A percentile compares a stretch with the other conserved stretches of the same genome.
These are phyloP conservation scores for Rehmannia glutinosa DNA, from an alignment of 257 asterid species.

Conservation along the genomic window DNA sequence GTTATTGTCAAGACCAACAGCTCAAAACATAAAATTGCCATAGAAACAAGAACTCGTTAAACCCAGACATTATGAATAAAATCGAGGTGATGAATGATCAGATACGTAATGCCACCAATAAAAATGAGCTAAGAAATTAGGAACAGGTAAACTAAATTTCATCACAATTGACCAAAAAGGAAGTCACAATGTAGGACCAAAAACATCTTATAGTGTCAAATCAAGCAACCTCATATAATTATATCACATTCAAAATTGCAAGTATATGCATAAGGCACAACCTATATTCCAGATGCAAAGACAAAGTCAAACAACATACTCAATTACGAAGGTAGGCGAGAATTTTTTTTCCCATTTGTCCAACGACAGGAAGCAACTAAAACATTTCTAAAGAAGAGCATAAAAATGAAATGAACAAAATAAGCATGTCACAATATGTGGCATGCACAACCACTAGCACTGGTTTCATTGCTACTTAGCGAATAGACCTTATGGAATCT, in stretches of 20 bases:
- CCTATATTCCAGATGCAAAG: neutral
- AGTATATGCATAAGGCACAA: neutral
- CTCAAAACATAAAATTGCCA: neutral
- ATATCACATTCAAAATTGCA: neutral
- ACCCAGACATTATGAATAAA: neutral
- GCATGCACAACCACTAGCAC: slow-evolving; percentile 11
- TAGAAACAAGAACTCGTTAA: neutral
- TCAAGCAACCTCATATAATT: neutral
- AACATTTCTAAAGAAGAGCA: neutral
- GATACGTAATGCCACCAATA: neutral
- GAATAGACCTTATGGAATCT: neutral
- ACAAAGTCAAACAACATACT: neutral
- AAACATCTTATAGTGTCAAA: neutral
- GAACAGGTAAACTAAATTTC: neutral
- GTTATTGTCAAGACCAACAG: neutral
- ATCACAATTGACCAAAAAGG: neutral
- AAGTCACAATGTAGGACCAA: neutral
- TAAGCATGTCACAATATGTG: neutral
- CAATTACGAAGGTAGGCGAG: neutral
- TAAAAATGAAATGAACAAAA: neutral
- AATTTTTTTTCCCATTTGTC: neutral
- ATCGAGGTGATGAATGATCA: neutral
- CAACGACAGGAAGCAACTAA: no score
- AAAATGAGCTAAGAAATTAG: neutral
- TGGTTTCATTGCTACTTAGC: neutral